Base-by-base conservation (phyloP, 139 green algal species). In the Chlamydomonas sp. region DNA sequence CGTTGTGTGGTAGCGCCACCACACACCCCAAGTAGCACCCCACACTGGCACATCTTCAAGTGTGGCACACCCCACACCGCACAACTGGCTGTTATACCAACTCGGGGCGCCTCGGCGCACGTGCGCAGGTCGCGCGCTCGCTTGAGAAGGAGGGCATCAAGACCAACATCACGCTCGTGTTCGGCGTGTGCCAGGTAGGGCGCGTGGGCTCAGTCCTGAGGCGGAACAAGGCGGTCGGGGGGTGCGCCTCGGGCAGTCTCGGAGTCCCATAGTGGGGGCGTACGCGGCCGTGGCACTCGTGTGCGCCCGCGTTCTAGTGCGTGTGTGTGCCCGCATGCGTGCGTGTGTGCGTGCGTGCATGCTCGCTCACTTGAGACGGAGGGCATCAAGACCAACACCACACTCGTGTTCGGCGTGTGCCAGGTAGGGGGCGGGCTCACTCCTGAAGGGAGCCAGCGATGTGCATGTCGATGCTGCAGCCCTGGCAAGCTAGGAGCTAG, bases 151-250 rank as follows among this genome's bases (percentile, higher is more conserved):
- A 79, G n/a, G 73, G 76, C 37, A 80, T 80, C 76, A 37, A 50
- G n/a, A 76, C 63, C 37, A 85, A 85, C 75, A 82, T 85, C 48
- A 85, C 79, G 34, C 72, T 85, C 35, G 73, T 85, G 54, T 85
- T 85, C 67, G 69, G 73, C 2, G 38, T 77, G 30, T 60, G 33
- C 26, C 79, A 85, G 74, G 61, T 50, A n/a, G n/a, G n/a, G n/a
- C n/a, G n/a, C n/a, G n/a, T n/a, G n/a, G n/a, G n/a, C 29, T n/a
- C 43, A 24, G 48, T n/a, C n/a, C n/a, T n/a, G n/a, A n/a, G 48
- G 3, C 48, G 48, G 24, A 10, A 3, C 48, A 5, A 65, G 6
- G 3, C 36, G 5, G 6, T 65, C 24, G 58, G 29, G 29, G 6
- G 58, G 43, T 54, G 43, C 13, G 43, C 20, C 16, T 20, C 43